These are phyloP conservation scores for Vigna unguiculata DNA, from an alignment of 306 rosid species.

Conservation along the genomic window DNA sequence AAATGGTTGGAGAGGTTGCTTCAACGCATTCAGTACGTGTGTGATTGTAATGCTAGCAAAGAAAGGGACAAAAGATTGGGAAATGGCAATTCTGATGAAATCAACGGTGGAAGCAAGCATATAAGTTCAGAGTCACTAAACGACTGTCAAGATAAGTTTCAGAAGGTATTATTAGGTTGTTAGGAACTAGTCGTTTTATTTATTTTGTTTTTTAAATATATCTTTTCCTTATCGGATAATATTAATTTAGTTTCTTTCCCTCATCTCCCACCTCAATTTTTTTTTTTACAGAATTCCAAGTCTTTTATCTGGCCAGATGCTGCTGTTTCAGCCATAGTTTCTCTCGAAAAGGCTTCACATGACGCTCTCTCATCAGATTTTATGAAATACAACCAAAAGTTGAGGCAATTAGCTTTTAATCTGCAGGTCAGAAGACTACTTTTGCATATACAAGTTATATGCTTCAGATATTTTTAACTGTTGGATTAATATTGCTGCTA, in stretches of 20 bases:
- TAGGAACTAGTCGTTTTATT: conserved; percentile 26
- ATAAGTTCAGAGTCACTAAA: conserved; percentile 47
- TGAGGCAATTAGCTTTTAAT: conserved; percentile 72
- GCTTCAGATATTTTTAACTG: conserved; percentile 14
- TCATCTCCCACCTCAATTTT: neutral
- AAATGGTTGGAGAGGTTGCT: conserved; percentile 91
- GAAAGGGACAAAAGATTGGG: conserved; percentile 49
- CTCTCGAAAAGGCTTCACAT: conserved; percentile 86
- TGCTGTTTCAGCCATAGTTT: conserved; percentile 73
- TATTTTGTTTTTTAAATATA: neutral
- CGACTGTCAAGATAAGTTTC: conserved; percentile 54
- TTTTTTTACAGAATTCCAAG: conserved; percentile 57
- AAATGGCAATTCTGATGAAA: conserved; percentile 55
- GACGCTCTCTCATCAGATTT: conserved; percentile 71
- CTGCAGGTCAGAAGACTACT: conserved; percentile 68
- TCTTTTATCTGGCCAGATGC: conserved; percentile 88
- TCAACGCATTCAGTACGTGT: conserved; percentile 62
- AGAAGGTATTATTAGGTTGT: conserved; percentile 54
- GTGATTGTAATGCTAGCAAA: conserved; percentile 54
- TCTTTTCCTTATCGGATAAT: neutral
- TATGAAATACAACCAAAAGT: conserved; percentile 89
- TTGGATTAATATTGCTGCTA: conserved; percentile 17
- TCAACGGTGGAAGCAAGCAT: conserved; percentile 46
- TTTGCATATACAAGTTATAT: conserved; percentile 21
- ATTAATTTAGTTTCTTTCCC: conserved; percentile 17